These are phyloP conservation scores for Tephrocybe sp. DNA, from an alignment of 768 basidiomycete species.

Conservation along the genomic window DNA sequence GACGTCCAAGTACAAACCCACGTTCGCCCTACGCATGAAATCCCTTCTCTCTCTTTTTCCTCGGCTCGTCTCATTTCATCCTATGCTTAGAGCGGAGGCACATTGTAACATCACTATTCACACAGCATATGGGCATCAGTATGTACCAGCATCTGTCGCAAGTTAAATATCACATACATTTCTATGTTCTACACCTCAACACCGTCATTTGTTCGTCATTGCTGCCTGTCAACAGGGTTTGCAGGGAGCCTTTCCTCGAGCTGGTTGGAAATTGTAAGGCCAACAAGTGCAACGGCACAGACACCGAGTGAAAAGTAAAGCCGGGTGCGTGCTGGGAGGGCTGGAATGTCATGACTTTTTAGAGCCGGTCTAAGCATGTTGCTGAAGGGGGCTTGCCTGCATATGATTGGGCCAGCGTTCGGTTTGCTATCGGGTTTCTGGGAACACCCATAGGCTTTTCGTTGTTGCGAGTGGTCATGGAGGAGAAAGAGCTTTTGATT, in stretches of 20 bases:
- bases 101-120: slow-evolving; percentile 8
- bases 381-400: slow-evolving; percentile 23
- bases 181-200: slow-evolving; percentile 5
- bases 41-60: neutral
- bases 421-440: slow-evolving; percentile 17
- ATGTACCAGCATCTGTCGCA: slow-evolving; percentile 2
- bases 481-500: neutral
- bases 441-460: slow-evolving; percentile 12
- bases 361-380: slow-evolving; percentile 9
- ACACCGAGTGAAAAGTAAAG: slow-evolving; percentile 47
- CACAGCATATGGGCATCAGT: slow-evolving; percentile 6
- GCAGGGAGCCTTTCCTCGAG: slow-evolving; percentile 42
- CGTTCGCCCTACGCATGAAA: slow-evolving; percentile 9
- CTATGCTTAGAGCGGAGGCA: slow-evolving; percentile 10
- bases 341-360: slow-evolving; percentile 26
- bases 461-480: slow-evolving; percentile 3
- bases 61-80: slow-evolving; percentile 1
- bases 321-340: slow-evolving; percentile 52
- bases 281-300: slow-evolving; percentile 44
- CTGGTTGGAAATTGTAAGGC: slow-evolving; percentile 48
- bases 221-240: slow-evolving; percentile 14
- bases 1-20: slow-evolving; percentile 28
- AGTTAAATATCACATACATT: slow-evolving; percentile 11
- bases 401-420: slow-evolving; percentile 39
- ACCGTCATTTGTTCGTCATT: slow-evolving; percentile 1